Conservation (phyloP, 352 stramenopile genomes). For the Phytophthora uliginosa region DNA sequence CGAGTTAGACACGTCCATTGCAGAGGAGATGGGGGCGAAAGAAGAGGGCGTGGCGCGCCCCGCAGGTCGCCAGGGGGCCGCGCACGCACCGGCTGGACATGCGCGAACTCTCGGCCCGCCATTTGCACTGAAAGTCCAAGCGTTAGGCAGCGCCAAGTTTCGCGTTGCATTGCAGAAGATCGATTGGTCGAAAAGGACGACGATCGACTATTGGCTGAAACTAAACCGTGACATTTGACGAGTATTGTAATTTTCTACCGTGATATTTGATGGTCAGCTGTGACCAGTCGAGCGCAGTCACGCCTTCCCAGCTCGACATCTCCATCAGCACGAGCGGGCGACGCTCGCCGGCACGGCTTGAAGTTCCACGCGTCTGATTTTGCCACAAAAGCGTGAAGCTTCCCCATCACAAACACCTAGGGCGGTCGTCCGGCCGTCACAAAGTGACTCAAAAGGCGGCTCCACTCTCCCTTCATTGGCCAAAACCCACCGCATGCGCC, state of each 20-base stretch:
- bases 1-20: slow-evolving; percentile 7
- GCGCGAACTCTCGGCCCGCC: slow-evolving; percentile 78
- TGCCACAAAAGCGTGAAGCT: slow-evolving; percentile 10
- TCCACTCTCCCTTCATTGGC: slow-evolving; percentile 22
- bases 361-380: slow-evolving; percentile 27
- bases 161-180: slow-evolving; percentile 1
- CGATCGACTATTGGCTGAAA: slow-evolving; percentile 15
- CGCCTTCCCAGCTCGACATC: background rate
- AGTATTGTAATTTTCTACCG: background rate
- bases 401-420: slow-evolving; percentile 31
- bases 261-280: background rate
- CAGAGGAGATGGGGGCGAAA: slow-evolving; percentile 17
- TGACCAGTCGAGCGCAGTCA: slow-evolving; percentile 3
- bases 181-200: slow-evolving; percentile 37
- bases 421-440: background rate
- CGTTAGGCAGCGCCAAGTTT: background rate
- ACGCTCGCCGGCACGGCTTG: background rate
- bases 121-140: slow-evolving; percentile 26
- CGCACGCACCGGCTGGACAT: slow-evolving; percentile 75
- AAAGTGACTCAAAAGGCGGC: slow-evolving; percentile 10
- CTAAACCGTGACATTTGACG: background rate
- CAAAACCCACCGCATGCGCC: slow-evolving; percentile 5
- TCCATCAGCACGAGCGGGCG: slow-evolving; percentile 14
- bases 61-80: background rate
- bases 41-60: background rate